Percentiles rank a stretch among this genome's conserved stretches.
These are phyloP conservation scores for Eucalyptus sp. DNA, from an alignment of 345 rosid genomes.

Conservation along the genomic window DNA sequence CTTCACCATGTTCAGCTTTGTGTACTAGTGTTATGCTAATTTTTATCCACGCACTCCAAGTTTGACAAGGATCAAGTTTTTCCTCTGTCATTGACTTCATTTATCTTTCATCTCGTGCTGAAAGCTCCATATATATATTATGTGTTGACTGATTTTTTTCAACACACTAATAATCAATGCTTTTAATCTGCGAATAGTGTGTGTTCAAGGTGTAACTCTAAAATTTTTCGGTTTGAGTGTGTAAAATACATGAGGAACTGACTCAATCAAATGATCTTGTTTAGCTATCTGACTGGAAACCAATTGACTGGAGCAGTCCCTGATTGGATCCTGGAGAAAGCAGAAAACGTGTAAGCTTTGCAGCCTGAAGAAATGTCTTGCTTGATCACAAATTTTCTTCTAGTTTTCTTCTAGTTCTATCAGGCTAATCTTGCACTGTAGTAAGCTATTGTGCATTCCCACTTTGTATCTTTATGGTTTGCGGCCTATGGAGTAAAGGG, in stretches of 20 bases:
- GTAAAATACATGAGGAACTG: neutral
- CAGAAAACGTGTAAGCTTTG: neutral
- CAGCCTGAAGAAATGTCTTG: neutral
- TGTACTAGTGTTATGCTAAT: no score
- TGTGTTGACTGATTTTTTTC: neutral
- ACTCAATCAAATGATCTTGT: neutral
- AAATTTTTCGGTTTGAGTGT: rapidly evolving
- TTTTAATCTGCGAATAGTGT: neutral
- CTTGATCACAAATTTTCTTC: neutral
- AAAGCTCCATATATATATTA: neutral
- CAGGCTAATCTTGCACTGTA: neutral
- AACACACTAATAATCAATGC: neutral
- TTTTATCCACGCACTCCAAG: no score
- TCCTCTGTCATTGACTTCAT: neutral
- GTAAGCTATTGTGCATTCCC: neutral
- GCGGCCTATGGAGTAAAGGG: neutral
- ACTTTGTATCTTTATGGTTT: neutral
- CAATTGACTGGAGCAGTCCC: constrained; percentile 18
- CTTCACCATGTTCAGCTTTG: no score
- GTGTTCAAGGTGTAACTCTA: neutral
- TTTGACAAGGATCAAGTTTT: neutral
- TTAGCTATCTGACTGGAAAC: constrained; percentile 23
- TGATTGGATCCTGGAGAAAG: constrained; percentile 1
- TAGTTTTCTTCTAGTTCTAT: neutral
- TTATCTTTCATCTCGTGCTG: neutral